phyloP scores from a whole-genome alignment of 176 grass and related monocot genomes.

The Carex myosuroides region DNA sequence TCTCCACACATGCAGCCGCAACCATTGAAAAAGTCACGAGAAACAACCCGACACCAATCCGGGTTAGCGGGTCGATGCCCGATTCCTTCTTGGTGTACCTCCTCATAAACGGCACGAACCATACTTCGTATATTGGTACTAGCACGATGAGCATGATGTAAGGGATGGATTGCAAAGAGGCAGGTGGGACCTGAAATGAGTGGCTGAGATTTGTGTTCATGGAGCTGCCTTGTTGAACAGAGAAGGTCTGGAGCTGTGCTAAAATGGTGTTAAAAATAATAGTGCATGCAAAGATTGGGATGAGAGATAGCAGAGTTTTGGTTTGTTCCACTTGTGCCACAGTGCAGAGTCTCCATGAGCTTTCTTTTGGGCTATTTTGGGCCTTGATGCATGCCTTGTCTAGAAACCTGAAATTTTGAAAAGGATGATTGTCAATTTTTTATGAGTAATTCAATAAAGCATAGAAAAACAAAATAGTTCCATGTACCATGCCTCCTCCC shows the following conservation, averaged over 20 bases:
- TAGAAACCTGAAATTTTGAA: conserved; percentile 50
- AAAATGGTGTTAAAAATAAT: conserved; percentile 98
- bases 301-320: conserved; percentile 80
- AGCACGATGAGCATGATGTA: conserved; percentile 76
- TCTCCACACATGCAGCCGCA: conserved; percentile 59
- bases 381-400: conserved; percentile 74
- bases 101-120: conserved; percentile 56
- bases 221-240: conserved; percentile 81
- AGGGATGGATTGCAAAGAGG: conserved; percentile 85
- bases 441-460: not conserved
- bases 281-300: conserved; percentile 94
- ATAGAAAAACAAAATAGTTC: not conserved
- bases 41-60: conserved; percentile 78
- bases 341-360: conserved; percentile 76
- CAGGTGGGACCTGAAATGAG: conserved; percentile 69
- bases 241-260: conserved; percentile 98
- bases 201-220: conserved; percentile 67
- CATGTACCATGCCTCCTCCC: not conserved
- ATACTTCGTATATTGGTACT: conserved; percentile 69
- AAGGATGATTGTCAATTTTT: not conserved
- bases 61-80: conserved; percentile 75
- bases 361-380: conserved; percentile 38
- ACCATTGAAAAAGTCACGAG: conserved; percentile 76
- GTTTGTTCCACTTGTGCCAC: conserved; percentile 52
- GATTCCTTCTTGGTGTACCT: conserved; percentile 41